Conservation (phyloP, 768 basidiomycete species). For the Leucosporidium creatinivorum region DNA sequence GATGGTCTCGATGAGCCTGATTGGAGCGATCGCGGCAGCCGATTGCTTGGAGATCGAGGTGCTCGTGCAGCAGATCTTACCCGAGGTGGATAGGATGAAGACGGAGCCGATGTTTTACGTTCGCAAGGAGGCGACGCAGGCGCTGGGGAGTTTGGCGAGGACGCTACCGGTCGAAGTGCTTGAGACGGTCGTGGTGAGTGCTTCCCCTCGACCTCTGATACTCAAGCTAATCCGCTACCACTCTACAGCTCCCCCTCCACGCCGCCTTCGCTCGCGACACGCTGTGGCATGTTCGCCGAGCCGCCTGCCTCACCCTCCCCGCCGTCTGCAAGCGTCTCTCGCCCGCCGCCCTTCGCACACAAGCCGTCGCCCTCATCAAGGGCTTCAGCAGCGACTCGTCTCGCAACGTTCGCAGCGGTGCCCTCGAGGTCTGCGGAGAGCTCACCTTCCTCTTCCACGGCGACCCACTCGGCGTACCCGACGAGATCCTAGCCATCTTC, state of each 20-base stretch:
- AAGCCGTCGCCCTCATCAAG: conserved; percentile 61
- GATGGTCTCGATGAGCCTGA: conserved; percentile 73
- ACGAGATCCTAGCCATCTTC: conserved; percentile 67
- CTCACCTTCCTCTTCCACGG: conserved; percentile 73
- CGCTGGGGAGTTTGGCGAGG: conserved; percentile 79
- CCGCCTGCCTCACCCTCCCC: conserved; percentile 76
- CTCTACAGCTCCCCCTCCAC: conserved; percentile 66
- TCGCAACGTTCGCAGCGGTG: conserved; percentile 64
- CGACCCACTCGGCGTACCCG: conserved; percentile 52
- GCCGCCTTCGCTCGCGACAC: conserved; percentile 61
- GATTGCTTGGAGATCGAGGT: conserved; percentile 24
- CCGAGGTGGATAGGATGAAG: conserved; percentile 36
- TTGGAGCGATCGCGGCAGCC: conserved; percentile 30
- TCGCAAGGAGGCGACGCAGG: conserved; percentile 75
- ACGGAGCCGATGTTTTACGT: conserved; percentile 55
- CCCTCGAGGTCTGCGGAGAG: conserved; percentile 81
- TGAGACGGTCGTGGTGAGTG: conserved; percentile 49
- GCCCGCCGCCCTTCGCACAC: conserved; percentile 51
- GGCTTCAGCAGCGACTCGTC: conserved; percentile 60
- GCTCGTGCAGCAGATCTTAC: conserved; percentile 29
- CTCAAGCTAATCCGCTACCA: background rate
- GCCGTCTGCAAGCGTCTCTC: conserved; percentile 64
- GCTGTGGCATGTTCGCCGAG: conserved; percentile 77
- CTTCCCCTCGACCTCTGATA: conserved; percentile 2
- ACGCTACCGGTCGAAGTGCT: conserved; percentile 67